Conservation (phyloP, 305 asterid species). For the Galium porrigens region DNA sequence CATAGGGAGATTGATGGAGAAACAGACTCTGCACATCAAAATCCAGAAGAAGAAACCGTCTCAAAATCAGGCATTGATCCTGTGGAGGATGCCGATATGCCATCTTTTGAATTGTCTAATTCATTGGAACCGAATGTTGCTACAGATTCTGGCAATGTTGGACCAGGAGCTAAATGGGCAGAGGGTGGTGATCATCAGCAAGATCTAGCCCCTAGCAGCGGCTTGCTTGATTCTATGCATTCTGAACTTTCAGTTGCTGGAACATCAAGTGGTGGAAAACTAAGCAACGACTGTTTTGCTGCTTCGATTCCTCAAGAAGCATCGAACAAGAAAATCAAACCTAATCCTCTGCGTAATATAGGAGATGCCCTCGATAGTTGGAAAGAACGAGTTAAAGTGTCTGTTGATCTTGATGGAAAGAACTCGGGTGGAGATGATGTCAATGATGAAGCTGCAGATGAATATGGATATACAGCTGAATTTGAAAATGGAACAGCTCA, state of each 20-base stretch:
- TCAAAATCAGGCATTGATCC: conserved; percentile 26
- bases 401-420: conserved; percentile 49
- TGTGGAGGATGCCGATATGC: conserved; percentile 19
- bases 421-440: conserved; percentile 28
- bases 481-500: conserved; percentile 75
- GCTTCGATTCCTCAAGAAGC: conserved; percentile 34
- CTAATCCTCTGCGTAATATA: conserved; percentile 73
- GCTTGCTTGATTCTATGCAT: conserved; percentile 42
- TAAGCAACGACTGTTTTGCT: conserved; percentile 32
- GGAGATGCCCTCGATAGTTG: conserved; percentile 96
- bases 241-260: conserved; percentile 44
- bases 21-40: conserved; percentile 27
- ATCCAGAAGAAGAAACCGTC: conserved; percentile 25
- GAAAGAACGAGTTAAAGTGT: conserved; percentile 87
- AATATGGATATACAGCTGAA: conserved; percentile 76
- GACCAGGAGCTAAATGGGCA: conserved; percentile 38
- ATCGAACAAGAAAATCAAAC: conserved; percentile 37
- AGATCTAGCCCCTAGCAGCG: conserved; percentile 47
- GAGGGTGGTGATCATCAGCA: conserved; percentile 30
- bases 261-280: conserved; percentile 33
- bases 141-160: conserved; percentile 30
- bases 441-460: conserved; percentile 60
- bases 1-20: conserved; percentile 31
- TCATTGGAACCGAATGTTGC: conserved; percentile 26
- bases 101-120: conserved; percentile 29